Evolutionary conservation across 176 grass and related monocot genomes (phyloP), one percentile per base, ranked within the genome.

Genomic region (Dactylis glomerata): DNA sequence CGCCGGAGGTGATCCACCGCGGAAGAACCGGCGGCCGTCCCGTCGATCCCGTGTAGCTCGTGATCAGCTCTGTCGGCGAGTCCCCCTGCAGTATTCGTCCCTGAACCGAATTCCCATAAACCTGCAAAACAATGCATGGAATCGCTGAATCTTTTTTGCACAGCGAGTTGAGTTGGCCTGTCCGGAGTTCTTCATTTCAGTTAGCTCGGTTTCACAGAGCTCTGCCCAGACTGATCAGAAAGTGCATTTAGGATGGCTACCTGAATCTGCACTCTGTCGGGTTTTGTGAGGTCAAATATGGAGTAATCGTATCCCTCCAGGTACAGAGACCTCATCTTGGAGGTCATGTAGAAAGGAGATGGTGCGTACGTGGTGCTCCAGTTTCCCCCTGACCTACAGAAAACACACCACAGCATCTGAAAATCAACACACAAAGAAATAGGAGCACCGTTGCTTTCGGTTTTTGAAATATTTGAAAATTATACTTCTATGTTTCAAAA

Each of bases 271-370:
- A 97, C 95, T 51, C 88, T 91, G 36, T 97, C 92, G 73, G 81
- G 87, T 57, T 88, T 95, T 46, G 90, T 97, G 30, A 97, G 95
- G 81, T 97, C 91, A 73, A 97, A 97, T 76, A 91, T 90, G 73
- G 92, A 97, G 88, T 93, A 95, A 52, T 93, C 84, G 78, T 95
- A 95, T 67, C 92, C 95, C 79, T 97, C 95, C 3, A 97, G 87
- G 82, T 95, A 95, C 20, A 97, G 51, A 37, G 92, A 89, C 65
- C 84, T 97, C 95, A 97, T 97, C 79, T 95, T 90, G 19, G 95
- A 97, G 79, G 95, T 97, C 86, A 97, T 87, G 91, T 97, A 97
- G 86, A 94, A 97, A 10, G 95, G 95, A 54, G 95, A 97, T 2
- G 95, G 95, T 13, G 92, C 92, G 56, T 97, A 97, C 32, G 95